A percentile compares a stretch with the other conserved stretches of the same genome.
Conservation (phyloP, 164 flowering plant species). For the Pachysandra terminalis region DNA sequence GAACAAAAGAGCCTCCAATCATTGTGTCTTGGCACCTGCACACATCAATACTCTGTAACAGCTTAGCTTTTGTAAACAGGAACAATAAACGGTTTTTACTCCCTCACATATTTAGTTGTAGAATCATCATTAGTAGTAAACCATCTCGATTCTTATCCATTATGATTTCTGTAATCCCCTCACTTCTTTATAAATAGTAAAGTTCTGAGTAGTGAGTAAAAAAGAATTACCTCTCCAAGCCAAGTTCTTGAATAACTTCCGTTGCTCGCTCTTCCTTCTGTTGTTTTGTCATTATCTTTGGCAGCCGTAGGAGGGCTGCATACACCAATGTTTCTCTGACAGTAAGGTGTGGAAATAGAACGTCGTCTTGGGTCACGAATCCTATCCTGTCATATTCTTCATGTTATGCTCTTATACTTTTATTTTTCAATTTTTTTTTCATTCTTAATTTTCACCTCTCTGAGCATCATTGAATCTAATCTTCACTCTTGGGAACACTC, state of each 20-base stretch:
- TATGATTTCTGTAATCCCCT: too few relatives aligned
- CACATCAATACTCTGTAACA: neutral
- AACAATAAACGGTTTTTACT: neutral
- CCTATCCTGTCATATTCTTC: constrained; percentile 76
- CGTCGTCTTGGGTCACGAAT: constrained; percentile 96
- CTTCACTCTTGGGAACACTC: neutral
- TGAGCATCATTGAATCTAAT: neutral
- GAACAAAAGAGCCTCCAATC: constrained; percentile 92
- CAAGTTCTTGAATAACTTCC: constrained; percentile 81
- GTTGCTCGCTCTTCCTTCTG: constrained; percentile 83
- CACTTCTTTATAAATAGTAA: too few relatives aligned
- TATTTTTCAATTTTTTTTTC: neutral
- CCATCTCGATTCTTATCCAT: neutral
- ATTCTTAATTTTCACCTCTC: too few relatives aligned
- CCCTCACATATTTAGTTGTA: neutral
- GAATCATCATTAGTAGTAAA: constrained; percentile 22
- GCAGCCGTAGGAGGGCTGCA: constrained; percentile 77
- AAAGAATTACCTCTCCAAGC: constrained; percentile 73
- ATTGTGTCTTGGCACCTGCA: constrained; percentile 88
- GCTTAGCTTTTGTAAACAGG: neutral
- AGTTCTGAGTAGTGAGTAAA: neutral
- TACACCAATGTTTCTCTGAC: constrained; percentile 87
- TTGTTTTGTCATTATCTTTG: constrained; percentile 61
- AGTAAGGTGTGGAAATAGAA: constrained; percentile 89
- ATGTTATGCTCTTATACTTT: neutral